phyloP scores from a whole-genome alignment of 306 rosid genomes.

The Nissolia schottii region DNA sequence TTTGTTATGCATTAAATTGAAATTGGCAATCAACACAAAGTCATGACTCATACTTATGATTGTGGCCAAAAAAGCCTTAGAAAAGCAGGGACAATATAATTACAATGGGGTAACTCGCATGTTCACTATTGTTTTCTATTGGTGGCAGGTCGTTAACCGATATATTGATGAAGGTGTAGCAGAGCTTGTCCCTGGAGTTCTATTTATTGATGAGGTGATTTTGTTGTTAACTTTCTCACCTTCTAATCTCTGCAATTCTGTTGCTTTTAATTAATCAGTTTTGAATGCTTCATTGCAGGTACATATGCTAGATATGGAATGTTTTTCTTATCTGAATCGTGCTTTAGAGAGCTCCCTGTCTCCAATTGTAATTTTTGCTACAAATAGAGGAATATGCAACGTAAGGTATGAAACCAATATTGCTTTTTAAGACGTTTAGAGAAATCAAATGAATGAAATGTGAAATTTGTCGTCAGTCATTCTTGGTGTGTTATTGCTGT shows the following conservation, averaged over 20 bases:
- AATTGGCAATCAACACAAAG: background rate
- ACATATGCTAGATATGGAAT: slow-evolving; percentile 96
- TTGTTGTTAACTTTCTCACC: background rate
- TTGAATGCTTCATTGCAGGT: slow-evolving; percentile 49
- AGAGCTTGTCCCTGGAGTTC: slow-evolving; percentile 99
- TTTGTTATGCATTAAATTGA: background rate
- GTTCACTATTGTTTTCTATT: background rate
- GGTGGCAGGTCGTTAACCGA: slow-evolving; percentile 80
- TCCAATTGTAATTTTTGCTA: slow-evolving; percentile 95
- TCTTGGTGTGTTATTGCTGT: background rate
- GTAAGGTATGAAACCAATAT: slow-evolving; percentile 63
- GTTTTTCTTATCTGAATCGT: slow-evolving; percentile 91
- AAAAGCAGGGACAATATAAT: background rate
- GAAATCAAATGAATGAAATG: slow-evolving; percentile 16
- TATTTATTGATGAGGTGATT: slow-evolving; percentile 69
- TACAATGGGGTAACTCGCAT: background rate
- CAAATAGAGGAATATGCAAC: slow-evolving; percentile 92
- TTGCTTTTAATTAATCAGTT: background rate
- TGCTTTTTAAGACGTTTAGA: background rate
- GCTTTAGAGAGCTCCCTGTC: slow-evolving; percentile 96
- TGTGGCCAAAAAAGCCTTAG: background rate
- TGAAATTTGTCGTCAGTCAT: background rate
- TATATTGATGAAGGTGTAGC: slow-evolving; percentile 98
- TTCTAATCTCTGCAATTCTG: background rate
- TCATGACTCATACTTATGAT: background rate